Base-by-base conservation (phyloP, 1,284 basidiomycete genomes). In the Mycena citricolor region DNA sequence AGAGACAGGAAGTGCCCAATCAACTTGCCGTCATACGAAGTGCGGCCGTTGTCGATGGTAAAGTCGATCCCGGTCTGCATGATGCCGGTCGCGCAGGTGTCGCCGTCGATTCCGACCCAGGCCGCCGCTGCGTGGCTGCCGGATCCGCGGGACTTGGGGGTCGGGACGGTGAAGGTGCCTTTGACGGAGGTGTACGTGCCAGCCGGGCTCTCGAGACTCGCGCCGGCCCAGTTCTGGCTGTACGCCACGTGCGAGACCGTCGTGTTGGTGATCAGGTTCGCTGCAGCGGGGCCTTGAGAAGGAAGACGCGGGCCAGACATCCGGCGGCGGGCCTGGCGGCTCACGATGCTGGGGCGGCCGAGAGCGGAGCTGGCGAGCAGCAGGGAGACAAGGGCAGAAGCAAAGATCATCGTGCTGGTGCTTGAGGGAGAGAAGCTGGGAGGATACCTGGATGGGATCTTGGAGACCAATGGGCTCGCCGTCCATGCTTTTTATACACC, bases 161-260 rank as follows among this genome's bases (percentile, higher is more conserved):
- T 47, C 11, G 54, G 54, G 7, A 51, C 47, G 6, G 38, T 26
- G 24, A 51, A 51, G n/a, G 53, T 58, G 10, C 54, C 56, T 8
- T 44, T 49, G n/a, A 57, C 44, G 19, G 42, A 16, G 16, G 32
- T 39, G 40, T 47, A 56, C 10, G 46, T 52, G 14, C 13, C 47
- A 43, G 56, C 40, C 19, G 54, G 42, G 17, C 45, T 48, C 29
- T 53, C 54, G 36, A 44, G 54, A 24, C 54, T 42, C 6, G 50
- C 54, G n/a, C 57, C 59, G 16, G 57, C 47, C 59, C 59, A 61
- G 44, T 59, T 58, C 19, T 29, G 25, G 37, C 55, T 61, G 47
- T 42, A 56, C 26, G 46, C 39, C 2, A 31, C 50, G 39, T 56
- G n/a, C n/a, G n/a, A n/a, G n/a, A n/a, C n/a, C n/a, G n/a, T n/a